Evolutionary conservation across 1,139 yeast species (phyloP), one percentile per base, ranked within the genome.

Genomic region (Ogataea hybrid): DNA sequence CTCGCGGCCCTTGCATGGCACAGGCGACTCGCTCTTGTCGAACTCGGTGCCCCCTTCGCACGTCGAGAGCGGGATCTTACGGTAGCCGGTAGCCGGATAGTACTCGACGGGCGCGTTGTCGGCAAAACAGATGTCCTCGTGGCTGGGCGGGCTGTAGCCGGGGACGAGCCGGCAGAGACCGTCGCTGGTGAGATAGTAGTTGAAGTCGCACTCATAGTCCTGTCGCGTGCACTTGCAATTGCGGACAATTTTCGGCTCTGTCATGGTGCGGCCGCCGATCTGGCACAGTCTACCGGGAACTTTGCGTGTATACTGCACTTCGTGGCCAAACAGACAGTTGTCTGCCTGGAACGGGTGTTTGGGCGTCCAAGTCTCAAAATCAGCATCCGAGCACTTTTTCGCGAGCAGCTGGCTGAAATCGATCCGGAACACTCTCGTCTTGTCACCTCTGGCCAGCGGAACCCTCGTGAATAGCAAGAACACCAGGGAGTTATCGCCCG

Each of bases 311-410:
- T 86, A 90, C 57, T 72, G 72, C 1, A 87, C 73, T 60, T 84
- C 85, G 54, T 86, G 96, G 5, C 97, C 97, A 66, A 90, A 88
- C 51, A 90, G 64, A 65, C 97, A 90, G 43, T 72, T 69, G 42
- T 77, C 80, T 1, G 72, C 62, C 11, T 73, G 68, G 42, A 68
- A 68, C n/a, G 95, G 90, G 53, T 84, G 86, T 28, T 68, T 68
- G 21, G 96, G 90, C 1, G 85, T 67, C 89, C 95, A 84, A 53
- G 77, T 79, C 52, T 81, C 94, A 57, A 81, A 89, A 58, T 90
- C 97, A 51, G 77, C 85, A 20, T 66, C 57, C 48, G 69, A 73
- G 67, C 96, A 89, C 59, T 81, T 83, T 51, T 85, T 70, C 2
- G 28, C 79, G 75, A 37, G 79, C 64, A 29, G 70, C 68, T 11